Evolutionary conservation across 2,329 filamentous ascomycete genomes (phyloP).

Genomic region (Rhynchosporium agropyri): DNA sequence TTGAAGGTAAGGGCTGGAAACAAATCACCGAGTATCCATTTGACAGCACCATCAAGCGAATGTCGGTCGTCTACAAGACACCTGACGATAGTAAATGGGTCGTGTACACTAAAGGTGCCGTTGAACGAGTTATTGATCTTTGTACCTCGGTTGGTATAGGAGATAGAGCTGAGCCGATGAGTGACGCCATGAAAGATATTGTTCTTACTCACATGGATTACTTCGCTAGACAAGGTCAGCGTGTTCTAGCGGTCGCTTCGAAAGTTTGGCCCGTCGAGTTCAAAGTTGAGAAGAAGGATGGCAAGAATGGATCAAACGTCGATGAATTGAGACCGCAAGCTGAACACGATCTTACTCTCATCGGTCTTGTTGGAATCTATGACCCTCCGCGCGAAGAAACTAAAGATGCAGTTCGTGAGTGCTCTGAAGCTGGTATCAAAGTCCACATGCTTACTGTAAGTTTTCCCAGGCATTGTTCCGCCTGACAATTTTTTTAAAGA

Average conservation of each 20-base stretch:
- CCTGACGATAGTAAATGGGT: constrained; percentile 46
- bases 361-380: constrained; percentile 66
- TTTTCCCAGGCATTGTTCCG: not conserved
- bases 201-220: constrained; percentile 69
- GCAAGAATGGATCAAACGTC: constrained; percentile 49
- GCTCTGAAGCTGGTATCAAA: constrained; percentile 69
- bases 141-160: constrained; percentile 53
- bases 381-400: constrained; percentile 62
- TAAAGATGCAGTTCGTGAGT: constrained; percentile 56
- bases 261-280: constrained; percentile 10
- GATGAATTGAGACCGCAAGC: constrained; percentile 42
- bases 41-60: constrained; percentile 74
- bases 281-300: not conserved
- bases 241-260: constrained; percentile 61
- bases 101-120: constrained; percentile 67
- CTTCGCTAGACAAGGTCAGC: constrained; percentile 66
- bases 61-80: constrained; percentile 68
- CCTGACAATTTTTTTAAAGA: not conserved
- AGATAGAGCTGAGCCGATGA: constrained; percentile 10
- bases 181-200: constrained; percentile 46
- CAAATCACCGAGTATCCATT: constrained; percentile 72
- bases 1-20: constrained; percentile 53
- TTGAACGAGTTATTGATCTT: constrained; percentile 67
- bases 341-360: constrained; percentile 70
- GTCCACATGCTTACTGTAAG: constrained; percentile 76